phyloP scores from a whole-genome alignment of 306 rosid species.

The Cucumis melo region DNA sequence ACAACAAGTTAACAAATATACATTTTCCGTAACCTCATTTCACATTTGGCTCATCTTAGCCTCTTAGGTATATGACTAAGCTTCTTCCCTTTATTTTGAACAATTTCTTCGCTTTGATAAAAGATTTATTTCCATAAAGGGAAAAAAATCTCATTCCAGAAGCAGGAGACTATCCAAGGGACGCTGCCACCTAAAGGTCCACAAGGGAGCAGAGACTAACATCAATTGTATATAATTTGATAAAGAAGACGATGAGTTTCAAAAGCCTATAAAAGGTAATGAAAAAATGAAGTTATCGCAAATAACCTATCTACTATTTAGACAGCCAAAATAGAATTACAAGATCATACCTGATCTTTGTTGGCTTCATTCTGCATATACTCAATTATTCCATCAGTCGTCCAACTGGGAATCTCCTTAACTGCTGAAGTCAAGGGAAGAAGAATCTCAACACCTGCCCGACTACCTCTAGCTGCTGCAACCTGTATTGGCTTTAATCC shows the following conservation, averaged over 20 bases:
- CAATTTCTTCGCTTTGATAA: not conserved
- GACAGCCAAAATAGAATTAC: not conserved
- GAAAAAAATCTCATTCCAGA: not conserved
- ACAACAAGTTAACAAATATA: not conserved
- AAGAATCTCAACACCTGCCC: constrained; percentile 50
- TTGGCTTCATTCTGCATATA: constrained; percentile 49
- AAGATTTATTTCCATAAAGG: not conserved
- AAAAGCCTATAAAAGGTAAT: not conserved
- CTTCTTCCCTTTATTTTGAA: not conserved
- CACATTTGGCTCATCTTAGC: not conserved
- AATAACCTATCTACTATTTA: not conserved
- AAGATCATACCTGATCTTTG: constrained; percentile 38
- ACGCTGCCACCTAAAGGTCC: not conserved
- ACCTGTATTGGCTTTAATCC: constrained; percentile 69
- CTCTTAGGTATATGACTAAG: not conserved
- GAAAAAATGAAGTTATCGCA: not conserved
- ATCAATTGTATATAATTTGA: not conserved
- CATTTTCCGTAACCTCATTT: not conserved
- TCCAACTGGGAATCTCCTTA: constrained; percentile 56
- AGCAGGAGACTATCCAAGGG: not conserved
- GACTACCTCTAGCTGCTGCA: constrained; percentile 68
- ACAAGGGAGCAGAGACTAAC: not conserved
- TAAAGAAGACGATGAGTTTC: not conserved
- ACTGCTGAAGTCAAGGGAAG: constrained; percentile 65
- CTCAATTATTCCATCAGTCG: constrained; percentile 56